A percentile compares a stretch with the other conserved stretches of the same genome.
phyloP scores from a whole-genome alignment of 129 eudicot genomes.

The Silybum marianum region DNA sequence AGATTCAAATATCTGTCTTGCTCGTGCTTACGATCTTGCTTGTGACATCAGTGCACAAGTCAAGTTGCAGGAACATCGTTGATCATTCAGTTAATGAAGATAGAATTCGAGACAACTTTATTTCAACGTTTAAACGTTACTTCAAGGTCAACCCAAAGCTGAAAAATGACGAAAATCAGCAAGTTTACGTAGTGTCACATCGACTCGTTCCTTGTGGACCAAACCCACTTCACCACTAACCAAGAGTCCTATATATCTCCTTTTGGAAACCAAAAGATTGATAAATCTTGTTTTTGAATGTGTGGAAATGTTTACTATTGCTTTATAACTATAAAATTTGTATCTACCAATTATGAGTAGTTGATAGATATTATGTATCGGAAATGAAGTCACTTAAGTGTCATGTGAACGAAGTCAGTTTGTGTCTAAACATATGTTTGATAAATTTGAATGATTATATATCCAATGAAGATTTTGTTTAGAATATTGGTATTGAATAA shows the following conservation, averaged over 20 bases:
- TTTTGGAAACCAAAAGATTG: neutral
- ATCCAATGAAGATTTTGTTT: neutral
- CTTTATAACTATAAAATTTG: neutral
- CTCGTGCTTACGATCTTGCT: constrained; percentile 33
- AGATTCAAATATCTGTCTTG: constrained; percentile 16
- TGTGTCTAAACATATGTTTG: neutral
- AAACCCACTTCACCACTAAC: constrained; percentile 47
- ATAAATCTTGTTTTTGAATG: neutral
- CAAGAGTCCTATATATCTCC: neutral
- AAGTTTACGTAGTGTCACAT: constrained; percentile 48
- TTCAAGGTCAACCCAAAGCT: constrained; percentile 36
- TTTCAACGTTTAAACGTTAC: constrained; percentile 37
- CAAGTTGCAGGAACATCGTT: constrained; percentile 44
- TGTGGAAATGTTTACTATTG: neutral
- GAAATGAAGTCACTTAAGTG: neutral
- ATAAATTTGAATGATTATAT: neutral
- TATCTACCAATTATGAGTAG: neutral
- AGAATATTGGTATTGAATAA: neutral
- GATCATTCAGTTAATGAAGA: constrained; percentile 8
- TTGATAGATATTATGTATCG: neutral
- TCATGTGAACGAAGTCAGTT: neutral
- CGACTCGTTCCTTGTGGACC: constrained; percentile 70
- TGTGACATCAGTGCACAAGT: constrained; percentile 23
- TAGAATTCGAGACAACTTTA: constrained; percentile 45
- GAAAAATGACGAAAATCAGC: constrained; percentile 11